Evolutionary conservation across 2,329 filamentous ascomycete genomes (phyloP).

Genomic region (Cladophialophora bantiana): DNA sequence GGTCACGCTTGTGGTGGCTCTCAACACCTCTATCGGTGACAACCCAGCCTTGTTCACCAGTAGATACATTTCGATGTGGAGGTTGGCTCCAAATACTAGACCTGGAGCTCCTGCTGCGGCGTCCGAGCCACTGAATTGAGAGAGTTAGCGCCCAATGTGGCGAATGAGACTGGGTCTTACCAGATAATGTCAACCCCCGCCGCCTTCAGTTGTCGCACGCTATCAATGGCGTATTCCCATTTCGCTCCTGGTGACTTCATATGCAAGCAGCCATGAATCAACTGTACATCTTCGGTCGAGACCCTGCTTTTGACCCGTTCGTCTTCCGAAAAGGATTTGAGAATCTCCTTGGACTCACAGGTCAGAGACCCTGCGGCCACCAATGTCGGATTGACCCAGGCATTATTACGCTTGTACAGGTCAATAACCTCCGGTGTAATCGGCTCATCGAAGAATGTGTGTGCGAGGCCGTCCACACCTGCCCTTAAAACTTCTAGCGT

Average conservation of each 20-base stretch:
- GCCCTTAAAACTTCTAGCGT: constrained; percentile 43
- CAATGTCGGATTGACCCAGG: constrained; percentile 27
- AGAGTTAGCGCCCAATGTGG: background rate
- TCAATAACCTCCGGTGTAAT: constrained; percentile 24
- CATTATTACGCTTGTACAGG: constrained; percentile 16
- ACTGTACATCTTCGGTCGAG: background rate
- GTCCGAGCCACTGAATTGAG: constrained; percentile 23
- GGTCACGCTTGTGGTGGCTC: constrained; percentile 38
- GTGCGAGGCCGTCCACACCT: constrained; percentile 45
- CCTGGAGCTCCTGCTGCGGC: constrained; percentile 19
- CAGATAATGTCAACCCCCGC: constrained; percentile 23
- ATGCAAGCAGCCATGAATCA: constrained; percentile 15
- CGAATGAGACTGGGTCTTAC: constrained; percentile 1
- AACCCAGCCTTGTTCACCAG: constrained; percentile 39
- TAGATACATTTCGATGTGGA: constrained; percentile 40
- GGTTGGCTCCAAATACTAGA: constrained; percentile 22
- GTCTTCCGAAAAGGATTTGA: constrained; percentile 19
- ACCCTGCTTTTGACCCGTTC: constrained; percentile 14
- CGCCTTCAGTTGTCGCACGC: constrained; percentile 20
- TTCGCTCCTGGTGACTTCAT: constrained; percentile 13
- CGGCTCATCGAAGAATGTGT: constrained; percentile 45
- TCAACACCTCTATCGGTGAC: constrained; percentile 37
- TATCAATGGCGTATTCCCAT: constrained; percentile 29
- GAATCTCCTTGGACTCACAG: constrained; percentile 10
- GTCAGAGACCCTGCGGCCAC: constrained; percentile 17